Conservation (phyloP, 805 yeast genomes). For the Lachancea nothofagi region DNA sequence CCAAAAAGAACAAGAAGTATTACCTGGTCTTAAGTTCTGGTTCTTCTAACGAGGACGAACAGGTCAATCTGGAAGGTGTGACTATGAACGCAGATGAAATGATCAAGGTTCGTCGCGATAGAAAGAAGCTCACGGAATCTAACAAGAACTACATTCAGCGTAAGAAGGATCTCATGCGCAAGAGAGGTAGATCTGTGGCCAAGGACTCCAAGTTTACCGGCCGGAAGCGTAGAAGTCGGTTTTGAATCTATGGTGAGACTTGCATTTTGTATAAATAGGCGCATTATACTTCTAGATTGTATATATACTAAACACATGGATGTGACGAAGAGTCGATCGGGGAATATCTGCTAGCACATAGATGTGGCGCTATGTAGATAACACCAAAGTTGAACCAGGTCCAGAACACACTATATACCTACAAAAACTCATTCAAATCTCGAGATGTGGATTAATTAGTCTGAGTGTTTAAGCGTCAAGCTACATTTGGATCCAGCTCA, state of each 20-base stretch:
- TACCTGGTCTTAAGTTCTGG: slow-evolving; percentile 71
- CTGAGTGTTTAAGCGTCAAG: too few relatives aligned
- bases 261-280: slow-evolving; percentile 6
- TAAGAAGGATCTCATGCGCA: slow-evolving; percentile 89
- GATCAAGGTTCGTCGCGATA: slow-evolving; percentile 33
- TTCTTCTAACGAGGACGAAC: slow-evolving; percentile 72
- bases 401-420: too few relatives aligned
- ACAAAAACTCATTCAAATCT: too few relatives aligned
- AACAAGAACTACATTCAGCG: slow-evolving; percentile 77
- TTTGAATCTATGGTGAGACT: slow-evolving; percentile 31
- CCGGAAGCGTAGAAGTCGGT: slow-evolving; percentile 66
- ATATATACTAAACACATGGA: too few relatives aligned
- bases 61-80: slow-evolving; percentile 73
- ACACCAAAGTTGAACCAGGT: too few relatives aligned
- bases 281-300: background rate
- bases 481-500: too few relatives aligned
- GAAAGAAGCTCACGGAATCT: slow-evolving; percentile 53
- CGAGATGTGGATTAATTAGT: too few relatives aligned
- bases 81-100: slow-evolving; percentile 65
- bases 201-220: slow-evolving; percentile 89
- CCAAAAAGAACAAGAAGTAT: slow-evolving; percentile 84
- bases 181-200: slow-evolving; percentile 86
- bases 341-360: too few relatives aligned
- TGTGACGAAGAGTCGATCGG: too few relatives aligned
- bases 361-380: too few relatives aligned